These are phyloP conservation scores for Aspergillus campestris DNA, from an alignment of 495 filamentous ascomycete genomes.

Conservation along the genomic window DNA sequence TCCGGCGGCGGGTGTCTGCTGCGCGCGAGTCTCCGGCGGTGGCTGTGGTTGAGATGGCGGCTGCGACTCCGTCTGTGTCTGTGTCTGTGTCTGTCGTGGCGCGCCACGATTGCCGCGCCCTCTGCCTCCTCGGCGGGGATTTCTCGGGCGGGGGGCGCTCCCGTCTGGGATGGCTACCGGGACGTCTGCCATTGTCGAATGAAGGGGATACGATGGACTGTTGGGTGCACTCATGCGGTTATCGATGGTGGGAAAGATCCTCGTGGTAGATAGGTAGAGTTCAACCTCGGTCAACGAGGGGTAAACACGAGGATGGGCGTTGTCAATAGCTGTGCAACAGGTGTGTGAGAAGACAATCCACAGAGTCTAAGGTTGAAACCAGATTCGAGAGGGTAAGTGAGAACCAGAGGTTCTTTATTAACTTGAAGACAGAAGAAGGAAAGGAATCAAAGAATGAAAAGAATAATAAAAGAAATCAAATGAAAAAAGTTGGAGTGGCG, in stretches of 20 bases:
- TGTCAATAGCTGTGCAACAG: too few relatives aligned
- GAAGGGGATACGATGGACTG: neutral
- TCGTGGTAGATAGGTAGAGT: too few relatives aligned
- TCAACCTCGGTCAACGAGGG: too few relatives aligned
- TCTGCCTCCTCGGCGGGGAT: constrained; percentile 24
- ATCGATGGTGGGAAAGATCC: neutral
- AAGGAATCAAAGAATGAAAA: constrained; percentile 1
- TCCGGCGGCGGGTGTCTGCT: constrained; percentile 1
- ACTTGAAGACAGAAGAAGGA: neutral
- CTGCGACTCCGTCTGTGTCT: constrained; percentile 1
- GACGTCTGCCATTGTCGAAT: constrained; percentile 14
- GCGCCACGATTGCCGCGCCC: constrained; percentile 20
- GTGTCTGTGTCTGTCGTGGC: constrained; percentile 3
- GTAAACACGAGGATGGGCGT: too few relatives aligned
- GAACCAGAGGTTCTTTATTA: neutral
- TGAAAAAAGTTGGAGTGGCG: neutral
- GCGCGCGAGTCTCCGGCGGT: constrained; percentile 2
- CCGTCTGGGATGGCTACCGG: constrained; percentile 11
- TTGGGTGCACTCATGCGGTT: neutral
- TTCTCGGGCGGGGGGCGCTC: constrained; percentile 20
- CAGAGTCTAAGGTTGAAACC: too few relatives aligned
- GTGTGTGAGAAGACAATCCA: too few relatives aligned
- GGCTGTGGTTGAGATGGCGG: constrained; percentile 2
- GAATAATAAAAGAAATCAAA: neutral
- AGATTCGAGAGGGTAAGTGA: too few relatives aligned